Base-by-base conservation (phyloP, 108 stramenopile species). In the Pseudonitzschia multiseries region DNA sequence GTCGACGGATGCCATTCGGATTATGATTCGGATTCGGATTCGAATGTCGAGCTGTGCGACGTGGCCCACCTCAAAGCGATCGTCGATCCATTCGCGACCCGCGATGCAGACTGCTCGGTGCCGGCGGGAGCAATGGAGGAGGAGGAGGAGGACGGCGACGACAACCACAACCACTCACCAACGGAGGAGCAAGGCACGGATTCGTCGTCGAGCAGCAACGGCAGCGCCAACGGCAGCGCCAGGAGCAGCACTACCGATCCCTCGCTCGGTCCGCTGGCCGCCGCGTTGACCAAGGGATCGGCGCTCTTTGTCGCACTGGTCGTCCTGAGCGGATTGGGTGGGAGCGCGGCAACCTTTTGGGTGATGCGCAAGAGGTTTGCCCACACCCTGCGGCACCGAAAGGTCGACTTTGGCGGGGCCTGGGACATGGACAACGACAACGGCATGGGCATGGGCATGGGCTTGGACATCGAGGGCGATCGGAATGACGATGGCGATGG, bases 21-120 rank as follows among this genome's bases (percentile, higher is more conserved):
- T 42, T 31, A 57, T n/a, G n/a, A n/a, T n/a, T n/a, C n/a, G n/a
- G n/a, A n/a, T n/a, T n/a, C n/a, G n/a, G n/a, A n/a, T n/a, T n/a
- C n/a, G n/a, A n/a, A n/a, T n/a, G n/a, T n/a, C 2, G 87, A 93
- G 3, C 68, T 93, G 60, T 93, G 91, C 56, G 91, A 90, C 81
- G 65, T 78, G 4, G 46, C 57, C 10, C 60, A 79, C 14, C 69
- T 92, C 32, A 53, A 79, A 17, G 57, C 75, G 20, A 75, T 60
- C 20, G 77, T 90, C 14, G 48, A 68, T 68, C 73, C 79, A 43
- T 83, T 90, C 65, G 86, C 86, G 1, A 74, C 65, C 43, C 64
- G 76, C 42, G 77, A 85, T 40, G n/a, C 17, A 8, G 61, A 62
- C 29, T 62, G 61, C 29, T 62, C 61, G 26, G 24, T 22, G 4